phyloP scores from a whole-genome alignment of 768 basidiomycete species.

The Paxillus involutus region DNA sequence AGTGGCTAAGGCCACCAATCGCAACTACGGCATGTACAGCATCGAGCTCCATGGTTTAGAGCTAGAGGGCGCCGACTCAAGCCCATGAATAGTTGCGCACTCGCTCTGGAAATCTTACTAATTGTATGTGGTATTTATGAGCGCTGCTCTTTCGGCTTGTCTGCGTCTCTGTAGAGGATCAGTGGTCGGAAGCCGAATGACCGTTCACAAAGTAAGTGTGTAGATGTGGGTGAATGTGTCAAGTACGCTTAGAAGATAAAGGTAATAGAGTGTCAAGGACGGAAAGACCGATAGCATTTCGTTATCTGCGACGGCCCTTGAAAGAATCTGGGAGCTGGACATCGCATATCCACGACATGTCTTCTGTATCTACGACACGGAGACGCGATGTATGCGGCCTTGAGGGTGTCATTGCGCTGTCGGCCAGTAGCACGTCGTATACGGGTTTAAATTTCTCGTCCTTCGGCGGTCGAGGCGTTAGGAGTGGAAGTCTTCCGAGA shows the following conservation, averaged over 20 bases:
- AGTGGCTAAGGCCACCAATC: conserved; percentile 54
- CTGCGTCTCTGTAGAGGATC: no score
- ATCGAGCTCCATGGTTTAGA: conserved; percentile 88
- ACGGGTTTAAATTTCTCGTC: conserved; percentile 3
- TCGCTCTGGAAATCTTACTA: conserved; percentile 10
- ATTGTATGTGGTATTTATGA: conserved; percentile 1
- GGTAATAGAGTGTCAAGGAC: not conserved
- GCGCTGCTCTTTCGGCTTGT: no score
- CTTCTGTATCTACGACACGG: conserved; percentile 26
- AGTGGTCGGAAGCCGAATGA: not conserved
- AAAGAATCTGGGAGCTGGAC: not conserved
- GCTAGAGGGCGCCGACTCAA: conserved; percentile 47
- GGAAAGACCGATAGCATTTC: not conserved
- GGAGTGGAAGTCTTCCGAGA: conserved; percentile 57
- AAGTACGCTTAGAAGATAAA: not conserved
- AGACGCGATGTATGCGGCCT: conserved; percentile 17
- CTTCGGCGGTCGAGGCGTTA: conserved; percentile 35
- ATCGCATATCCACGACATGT: conserved; percentile 36
- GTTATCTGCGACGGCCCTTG: conserved; percentile 1
- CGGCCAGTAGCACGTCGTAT: conserved; percentile 33
- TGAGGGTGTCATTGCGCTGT: conserved; percentile 27
- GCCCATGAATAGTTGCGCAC: conserved; percentile 11
- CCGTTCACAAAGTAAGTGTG: not conserved
- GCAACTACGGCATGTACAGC: conserved; percentile 82
- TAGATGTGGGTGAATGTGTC: not conserved